phyloP scores from a whole-genome alignment of 2,329 filamentous ascomycete genomes.

The Penicillium sp. region DNA sequence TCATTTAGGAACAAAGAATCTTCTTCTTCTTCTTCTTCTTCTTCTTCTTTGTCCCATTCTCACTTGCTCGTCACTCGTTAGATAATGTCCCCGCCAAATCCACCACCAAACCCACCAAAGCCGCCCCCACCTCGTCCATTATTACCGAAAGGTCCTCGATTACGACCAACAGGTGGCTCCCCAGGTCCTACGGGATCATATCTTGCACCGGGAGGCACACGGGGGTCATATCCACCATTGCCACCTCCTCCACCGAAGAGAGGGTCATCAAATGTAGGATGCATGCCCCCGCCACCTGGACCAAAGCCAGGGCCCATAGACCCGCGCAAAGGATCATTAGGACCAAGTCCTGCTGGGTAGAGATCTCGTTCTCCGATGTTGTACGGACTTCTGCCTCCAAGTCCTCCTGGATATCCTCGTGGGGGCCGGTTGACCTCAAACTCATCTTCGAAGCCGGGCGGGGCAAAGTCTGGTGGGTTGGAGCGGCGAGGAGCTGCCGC shows the following conservation, averaged over 20 bases:
- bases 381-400: conserved; percentile 57
- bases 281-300: conserved; percentile 79
- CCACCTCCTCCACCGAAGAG: conserved; percentile 62
- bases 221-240: conserved; percentile 61
- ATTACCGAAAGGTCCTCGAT: conserved; percentile 47
- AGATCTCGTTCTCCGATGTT: conserved; percentile 76
- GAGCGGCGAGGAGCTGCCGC: conserved; percentile 61
- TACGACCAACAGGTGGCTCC: conserved; percentile 50
- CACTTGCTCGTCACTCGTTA: conserved; percentile 21
- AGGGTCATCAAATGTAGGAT: conserved; percentile 91
- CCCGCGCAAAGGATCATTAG: conserved; percentile 74
- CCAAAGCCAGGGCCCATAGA: conserved; percentile 62
- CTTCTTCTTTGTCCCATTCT: not conserved
- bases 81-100: conserved; percentile 46
- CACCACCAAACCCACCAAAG: conserved; percentile 59
- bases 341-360: conserved; percentile 57
- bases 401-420: conserved; percentile 47
- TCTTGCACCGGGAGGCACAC: conserved; percentile 81
- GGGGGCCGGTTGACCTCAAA: conserved; percentile 74
- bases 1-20: not conserved
- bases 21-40: not conserved
- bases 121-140: conserved; percentile 35
- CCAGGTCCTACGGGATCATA: conserved; percentile 85
- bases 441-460: conserved; percentile 91
- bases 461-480: conserved; percentile 72